Evolutionary conservation across 2,329 filamentous ascomycete species (phyloP).

Genomic region (Sporothrix globosa): DNA sequence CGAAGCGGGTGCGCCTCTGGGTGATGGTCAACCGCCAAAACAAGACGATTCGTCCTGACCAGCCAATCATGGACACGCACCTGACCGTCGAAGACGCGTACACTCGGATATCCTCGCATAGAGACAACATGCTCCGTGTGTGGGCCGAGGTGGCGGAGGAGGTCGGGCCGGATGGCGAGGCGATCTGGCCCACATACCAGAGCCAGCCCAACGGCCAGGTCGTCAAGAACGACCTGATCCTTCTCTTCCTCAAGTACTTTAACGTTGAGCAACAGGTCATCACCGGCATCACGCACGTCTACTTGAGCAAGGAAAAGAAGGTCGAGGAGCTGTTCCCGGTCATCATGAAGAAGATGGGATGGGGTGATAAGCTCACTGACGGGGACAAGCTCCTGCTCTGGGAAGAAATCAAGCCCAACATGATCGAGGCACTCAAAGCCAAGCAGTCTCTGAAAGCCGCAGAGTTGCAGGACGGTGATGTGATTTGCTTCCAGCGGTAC

Average conservation of each 20-base stretch:
- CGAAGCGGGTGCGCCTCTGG: constrained; percentile 80
- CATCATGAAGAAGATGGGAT: constrained; percentile 82
- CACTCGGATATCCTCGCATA: constrained; percentile 56
- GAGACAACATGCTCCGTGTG: constrained; percentile 75
- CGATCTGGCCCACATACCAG: constrained; percentile 70
- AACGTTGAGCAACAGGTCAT: constrained; percentile 76
- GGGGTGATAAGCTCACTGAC: constrained; percentile 72
- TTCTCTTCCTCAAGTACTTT: constrained; percentile 93
- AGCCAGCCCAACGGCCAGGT: constrained; percentile 60
- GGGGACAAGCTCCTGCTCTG: constrained; percentile 70
- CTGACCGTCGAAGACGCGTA: constrained; percentile 76
- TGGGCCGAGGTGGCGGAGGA: constrained; percentile 82
- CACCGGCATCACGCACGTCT: constrained; percentile 78
- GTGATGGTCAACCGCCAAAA: constrained; percentile 99
- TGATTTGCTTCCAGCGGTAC: constrained; percentile 86
- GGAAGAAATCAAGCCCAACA: constrained; percentile 97
- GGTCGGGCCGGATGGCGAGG: constrained; percentile 66
- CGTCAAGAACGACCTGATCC: constrained; percentile 66
- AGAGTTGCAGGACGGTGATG: constrained; percentile 95
- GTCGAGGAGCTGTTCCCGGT: constrained; percentile 79
- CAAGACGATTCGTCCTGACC: constrained; percentile 90
- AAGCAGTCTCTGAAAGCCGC: constrained; percentile 88
- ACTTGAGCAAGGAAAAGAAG: constrained; percentile 84
- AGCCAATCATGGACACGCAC: constrained; percentile 75
- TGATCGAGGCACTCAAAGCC: constrained; percentile 93